Percentiles rank a stretch among this genome's conserved stretches.
Conservation (phyloP, 768 basidiomycete species). For the Tulasnella sp. region DNA sequence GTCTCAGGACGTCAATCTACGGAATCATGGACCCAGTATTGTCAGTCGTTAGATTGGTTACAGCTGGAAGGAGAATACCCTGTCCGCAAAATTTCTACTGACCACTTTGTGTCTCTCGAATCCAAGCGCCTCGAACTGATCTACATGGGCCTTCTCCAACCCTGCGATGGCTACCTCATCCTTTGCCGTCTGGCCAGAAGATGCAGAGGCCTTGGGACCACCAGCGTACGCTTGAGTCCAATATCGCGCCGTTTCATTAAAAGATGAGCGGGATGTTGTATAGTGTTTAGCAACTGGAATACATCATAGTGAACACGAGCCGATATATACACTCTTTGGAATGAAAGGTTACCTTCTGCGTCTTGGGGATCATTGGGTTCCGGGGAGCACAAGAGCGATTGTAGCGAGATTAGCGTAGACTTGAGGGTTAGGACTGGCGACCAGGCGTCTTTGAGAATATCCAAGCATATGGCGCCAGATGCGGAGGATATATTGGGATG, state of each 20-base stretch:
- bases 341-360: slow-evolving; percentile 71
- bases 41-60: neutral
- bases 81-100: slow-evolving; percentile 32
- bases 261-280: slow-evolving; percentile 74
- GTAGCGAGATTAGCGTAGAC: slow-evolving; percentile 89
- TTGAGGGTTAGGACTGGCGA: slow-evolving; percentile 92
- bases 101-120: slow-evolving; percentile 81
- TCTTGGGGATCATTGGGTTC: slow-evolving; percentile 97
- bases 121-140: slow-evolving; percentile 72
- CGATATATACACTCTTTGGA: too few species aligned
- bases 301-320: too few species aligned
- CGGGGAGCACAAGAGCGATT: slow-evolving; percentile 84
- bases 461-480: slow-evolving; percentile 32
- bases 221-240: slow-evolving; percentile 93
- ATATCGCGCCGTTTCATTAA: slow-evolving; percentile 85
- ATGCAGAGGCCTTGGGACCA: slow-evolving; percentile 33
- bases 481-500: slow-evolving; percentile 93
- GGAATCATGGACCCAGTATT: too few species aligned
- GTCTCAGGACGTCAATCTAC: slow-evolving; percentile 85
- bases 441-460: slow-evolving; percentile 73
- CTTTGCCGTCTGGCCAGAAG: slow-evolving; percentile 14
- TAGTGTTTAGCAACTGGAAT: slow-evolving; percentile 97
- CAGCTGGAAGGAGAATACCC: slow-evolving; percentile 1
- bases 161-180: slow-evolving; percentile 62
- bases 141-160: slow-evolving; percentile 71